Evolutionary conservation across 768 basidiomycete genomes (phyloP), one percentile per base, ranked within the genome.

Genomic region (Obba rivulosa): DNA sequence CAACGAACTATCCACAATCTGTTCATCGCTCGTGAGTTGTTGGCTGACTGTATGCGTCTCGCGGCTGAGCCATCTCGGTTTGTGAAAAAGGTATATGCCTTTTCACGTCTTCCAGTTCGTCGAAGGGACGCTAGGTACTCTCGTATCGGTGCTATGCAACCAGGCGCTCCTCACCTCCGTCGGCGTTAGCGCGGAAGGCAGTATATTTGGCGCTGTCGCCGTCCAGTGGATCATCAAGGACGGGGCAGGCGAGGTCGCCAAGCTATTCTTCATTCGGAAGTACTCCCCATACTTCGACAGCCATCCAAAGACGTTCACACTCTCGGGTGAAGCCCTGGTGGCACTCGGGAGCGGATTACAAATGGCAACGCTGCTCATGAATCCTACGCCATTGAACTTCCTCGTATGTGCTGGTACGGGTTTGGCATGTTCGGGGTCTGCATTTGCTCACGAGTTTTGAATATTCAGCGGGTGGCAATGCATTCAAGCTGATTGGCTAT

Each of bases 181-280:
- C 16, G 62, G 62, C 0, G 54, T 63, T 22, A 59, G 58, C 18
- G 62, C 62, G 11, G 62, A 61, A 42, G 62, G 58, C 45, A 61
- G 59, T 45, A 53, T 63, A 3, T 60, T 63, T 36, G 62, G 62
- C 9, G 62, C 62, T 17, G 62, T 63, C 20, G 59, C 59, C 21
- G 58, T 59, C n/a, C 62, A 63, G 45, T 63, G 62, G 62, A 59
- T 63, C 49, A 63, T 63, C 48, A 63, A 63, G 41, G 62, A 63
- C 47, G 62, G 62, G 18, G 62, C 62, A 9, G 62, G 62, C 1
- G 62, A 63, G 46, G 46, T 63, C 18, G 60, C 62, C 35, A 63
- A 63, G 53, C 48, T 63, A n/a, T 63, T 59, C 52, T 61, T 63
- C 52, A 63, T 63, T 21, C 55, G 58, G 25, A 49, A 49, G 17